phyloP scores from a whole-genome alignment of 345 rosid genomes.

The Sapria himalayana region DNA sequence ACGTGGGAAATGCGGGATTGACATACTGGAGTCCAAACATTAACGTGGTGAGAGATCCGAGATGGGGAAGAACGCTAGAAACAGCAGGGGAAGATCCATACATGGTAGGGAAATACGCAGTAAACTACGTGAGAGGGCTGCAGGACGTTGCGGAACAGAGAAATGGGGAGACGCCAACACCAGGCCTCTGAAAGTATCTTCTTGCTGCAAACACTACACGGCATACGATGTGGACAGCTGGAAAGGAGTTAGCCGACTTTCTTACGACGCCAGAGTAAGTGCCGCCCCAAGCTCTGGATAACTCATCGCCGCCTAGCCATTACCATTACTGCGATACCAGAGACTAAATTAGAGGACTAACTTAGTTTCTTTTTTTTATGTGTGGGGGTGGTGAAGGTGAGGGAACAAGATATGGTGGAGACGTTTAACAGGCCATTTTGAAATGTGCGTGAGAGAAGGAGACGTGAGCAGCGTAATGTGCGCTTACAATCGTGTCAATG shows the following conservation, averaged over 20 bases:
- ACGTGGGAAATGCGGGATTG: conserved; percentile 48
- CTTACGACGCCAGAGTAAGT: conserved; percentile 54
- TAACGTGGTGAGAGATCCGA: conserved; percentile 61
- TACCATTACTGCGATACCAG: too few species aligned
- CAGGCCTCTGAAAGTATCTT: conserved; percentile 52
- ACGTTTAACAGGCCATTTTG: conserved; percentile 59
- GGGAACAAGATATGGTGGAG: conserved; percentile 62
- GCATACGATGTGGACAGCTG: conserved; percentile 80
- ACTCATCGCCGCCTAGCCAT: too few species aligned
- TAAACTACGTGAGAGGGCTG: conserved; percentile 56
- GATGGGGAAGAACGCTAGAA: conserved; percentile 88
- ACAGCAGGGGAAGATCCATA: conserved; percentile 91
- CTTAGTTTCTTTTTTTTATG: neutral
- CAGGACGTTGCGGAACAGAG: conserved; percentile 34
- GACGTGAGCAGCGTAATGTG: conserved; percentile 82
- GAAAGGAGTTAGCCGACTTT: conserved; percentile 64
- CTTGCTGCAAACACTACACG: conserved; percentile 76
- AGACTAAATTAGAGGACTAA: too few species aligned
- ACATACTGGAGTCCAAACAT: conserved; percentile 52
- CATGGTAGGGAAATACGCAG: conserved; percentile 50
- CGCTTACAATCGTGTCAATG: conserved; percentile 80
- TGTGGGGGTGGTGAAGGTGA: too few species aligned
- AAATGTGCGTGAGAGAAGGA: conserved; percentile 60
- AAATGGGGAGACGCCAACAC: conserved; percentile 19
- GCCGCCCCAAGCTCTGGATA: too few species aligned